Evolutionary conservation across 2,329 filamentous ascomycete species (phyloP), one percentile per base, ranked within the genome.

Genomic region (Talaromyces sp.): DNA sequence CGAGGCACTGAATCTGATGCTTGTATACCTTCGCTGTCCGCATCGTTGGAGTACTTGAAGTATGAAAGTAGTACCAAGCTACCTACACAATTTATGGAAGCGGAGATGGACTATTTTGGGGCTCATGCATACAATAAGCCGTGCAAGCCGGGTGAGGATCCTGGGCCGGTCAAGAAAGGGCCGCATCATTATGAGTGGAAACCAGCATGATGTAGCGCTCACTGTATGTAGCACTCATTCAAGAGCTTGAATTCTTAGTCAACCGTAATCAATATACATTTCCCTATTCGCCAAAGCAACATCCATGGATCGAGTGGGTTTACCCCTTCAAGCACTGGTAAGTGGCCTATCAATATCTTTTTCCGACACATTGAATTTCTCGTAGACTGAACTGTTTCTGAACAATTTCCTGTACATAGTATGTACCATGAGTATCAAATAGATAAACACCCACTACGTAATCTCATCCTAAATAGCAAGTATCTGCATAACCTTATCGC

Each of bases 51-150:
- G 69, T 91, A 89, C 70, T 77, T 88, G 70, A 91, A 91, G 76
- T 88, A 88, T 62, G 82, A 82, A 31, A 84, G 82, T 1, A 84
- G 84, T 17, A 85, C 83, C 2, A 82, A 84, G 66, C 74, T 91
- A 36, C 89, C 89, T 0, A 90, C 88, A 3, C 83, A 85, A 65
- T 91, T 91, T 72, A 88, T 89, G 78, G 88, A 91, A 75, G 88
- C 88, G 0, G 84, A 91, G 77, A 77, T 91, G 73, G 88, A 91
- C 72, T 90, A 87, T 71, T 91, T 91, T 72, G 89, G 89, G 0
- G 82, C 83, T 43, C 88, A 91, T 74, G 85, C 84, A 78, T 91
- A 85, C 72, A 87, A 90, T 72, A 76, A 76, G 67, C 74, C 76
- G 4, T 72, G 74, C 5, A 79, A 82, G 67, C 84, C 84, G 68